Evolutionary conservation across 768 basidiomycete genomes (phyloP), one percentile per base, ranked within the genome.

Genomic region (Boletus insuetus): DNA sequence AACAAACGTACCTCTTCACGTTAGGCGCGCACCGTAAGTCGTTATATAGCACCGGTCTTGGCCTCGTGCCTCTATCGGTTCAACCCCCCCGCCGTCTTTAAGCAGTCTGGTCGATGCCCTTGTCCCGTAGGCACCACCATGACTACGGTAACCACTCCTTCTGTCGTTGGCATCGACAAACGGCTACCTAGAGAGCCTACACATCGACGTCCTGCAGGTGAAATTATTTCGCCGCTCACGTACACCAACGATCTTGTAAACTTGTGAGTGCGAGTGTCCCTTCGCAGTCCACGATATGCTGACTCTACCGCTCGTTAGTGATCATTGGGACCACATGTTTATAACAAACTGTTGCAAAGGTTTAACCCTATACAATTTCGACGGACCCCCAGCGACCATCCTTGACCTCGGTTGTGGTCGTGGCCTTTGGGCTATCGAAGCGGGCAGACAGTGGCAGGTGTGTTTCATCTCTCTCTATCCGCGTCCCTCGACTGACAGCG

Each of bases 401-500:
- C 79, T 91, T 12, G 87, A 89, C 62, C 69, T 91, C 10, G 89
- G 87, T 0, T 89, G 86, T 63, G 87, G 89, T 6, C 79, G 75
- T 43, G 89, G 89, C 2, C 77, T 78, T 48, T 91, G 89, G 89
- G 79, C 79, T 4, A 75, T 91, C 29, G 82, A 86, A 55, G 86
- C 86, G 6, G 87, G 84, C 3, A 82, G 77, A 60, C 70, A 74
- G 44, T 91, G 88, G 87, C 76, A 75, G 65, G 89, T 85, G 55
- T 41, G 80, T 69, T 37, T 35, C 13, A 44, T 53, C 29, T 44
- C 48, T 11, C 34, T 12, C 42, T 20, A 2, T 41, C 19, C 19
- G 3, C 32, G 19, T 42, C 12, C 26, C 32, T 44, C 20, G 9
- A 19, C 52, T 55, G 31, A 57, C 42, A 52, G 46, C 46, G 11